Base-by-base conservation (phyloP, 202 grass and related monocot genomes). In the Eragrostis tef region DNA sequence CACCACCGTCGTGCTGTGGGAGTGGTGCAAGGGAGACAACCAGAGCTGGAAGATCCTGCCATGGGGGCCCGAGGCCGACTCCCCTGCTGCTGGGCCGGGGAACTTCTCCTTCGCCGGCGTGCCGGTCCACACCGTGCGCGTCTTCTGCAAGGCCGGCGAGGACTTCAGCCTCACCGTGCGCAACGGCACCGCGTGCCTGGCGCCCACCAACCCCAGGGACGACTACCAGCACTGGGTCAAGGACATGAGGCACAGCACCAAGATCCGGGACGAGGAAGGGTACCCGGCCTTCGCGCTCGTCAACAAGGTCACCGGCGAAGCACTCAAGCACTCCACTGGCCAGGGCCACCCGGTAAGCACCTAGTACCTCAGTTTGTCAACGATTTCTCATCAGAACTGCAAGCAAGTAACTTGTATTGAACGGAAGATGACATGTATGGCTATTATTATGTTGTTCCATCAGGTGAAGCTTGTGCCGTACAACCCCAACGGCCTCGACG, bases 191-290 rank as follows among this genome's bases (percentile, higher is more conserved):
- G 84, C 62, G 9, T 79, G 70, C 64, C 87, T 97, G n/a, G 91
- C 94, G 0, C 74, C 84, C 17, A 84, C 72, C 64, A 86, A 97
- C 81, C 87, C 94, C 6, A 75, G 78, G 3, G 94, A 97, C 61
- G 81, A 93, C 21, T 89, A 93, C 78, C 91, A 94, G 94, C 91
- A 97, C 80, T 97, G 94, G 94, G 71, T 97, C 57, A 97, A 91
- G 84, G 94, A 97, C 82, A 94, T 94, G 91, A 82, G 91, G 57
- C 86, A 84, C 80, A 86, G 89, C 83, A 90, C 4, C 61, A 86
- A 72, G 64, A 42, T 97, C 20, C 57, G 81, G 52, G 94, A 97
- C 83, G 91, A 94, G 74, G 94, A 97, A 48, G 94, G 94, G 5
- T 94, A 90, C 77, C 94, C 94, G 2, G 89, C 89, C 0, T 97